phyloP scores from a whole-genome alignment of 2,329 filamentous ascomycete species.

The Byssothecium circinans region DNA sequence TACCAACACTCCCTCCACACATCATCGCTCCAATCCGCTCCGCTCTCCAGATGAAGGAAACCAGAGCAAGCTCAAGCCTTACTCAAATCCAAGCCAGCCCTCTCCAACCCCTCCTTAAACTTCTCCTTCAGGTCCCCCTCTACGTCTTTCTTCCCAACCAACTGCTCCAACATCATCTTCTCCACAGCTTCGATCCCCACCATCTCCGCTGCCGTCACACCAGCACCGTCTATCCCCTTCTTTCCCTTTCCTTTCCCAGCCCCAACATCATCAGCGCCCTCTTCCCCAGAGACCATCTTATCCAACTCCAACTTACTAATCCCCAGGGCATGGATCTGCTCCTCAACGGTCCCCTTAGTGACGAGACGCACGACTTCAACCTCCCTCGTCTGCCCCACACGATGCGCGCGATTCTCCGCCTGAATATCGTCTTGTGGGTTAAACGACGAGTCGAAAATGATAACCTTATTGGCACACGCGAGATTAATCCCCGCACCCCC shows the following conservation, averaged over 20 bases:
- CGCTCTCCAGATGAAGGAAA: too few species aligned
- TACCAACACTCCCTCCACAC: too few species aligned
- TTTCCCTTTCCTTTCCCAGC: conserved; percentile 24
- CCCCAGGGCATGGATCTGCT: conserved; percentile 88
- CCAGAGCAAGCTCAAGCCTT: too few species aligned
- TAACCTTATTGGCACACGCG: conserved; percentile 92
- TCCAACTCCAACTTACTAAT: conserved; percentile 92
- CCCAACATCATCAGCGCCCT: conserved; percentile 45
- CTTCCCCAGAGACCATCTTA: conserved; percentile 67
- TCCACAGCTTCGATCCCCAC: conserved; percentile 39
- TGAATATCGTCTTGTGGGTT: conserved; percentile 99
- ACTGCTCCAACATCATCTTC: conserved; percentile 45
- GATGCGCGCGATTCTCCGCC: conserved; percentile 93
- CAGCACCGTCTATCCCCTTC: background rate
- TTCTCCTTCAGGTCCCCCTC: conserved; percentile 44
- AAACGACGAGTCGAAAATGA: conserved; percentile 96
- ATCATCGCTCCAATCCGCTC: too few species aligned
- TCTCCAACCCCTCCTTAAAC: conserved; percentile 47
- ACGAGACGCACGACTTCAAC: conserved; percentile 90
- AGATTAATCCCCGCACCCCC: conserved; percentile 97
- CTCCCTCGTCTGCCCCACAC: conserved; percentile 85
- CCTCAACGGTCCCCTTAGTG: conserved; percentile 80
- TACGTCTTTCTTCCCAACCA: conserved; percentile 11
- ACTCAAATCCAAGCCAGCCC: conserved; percentile 45
- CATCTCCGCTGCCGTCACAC: conserved; percentile 39